phyloP scores from a whole-genome alignment of 257 asterid species.

The Solanum chilense region DNA sequence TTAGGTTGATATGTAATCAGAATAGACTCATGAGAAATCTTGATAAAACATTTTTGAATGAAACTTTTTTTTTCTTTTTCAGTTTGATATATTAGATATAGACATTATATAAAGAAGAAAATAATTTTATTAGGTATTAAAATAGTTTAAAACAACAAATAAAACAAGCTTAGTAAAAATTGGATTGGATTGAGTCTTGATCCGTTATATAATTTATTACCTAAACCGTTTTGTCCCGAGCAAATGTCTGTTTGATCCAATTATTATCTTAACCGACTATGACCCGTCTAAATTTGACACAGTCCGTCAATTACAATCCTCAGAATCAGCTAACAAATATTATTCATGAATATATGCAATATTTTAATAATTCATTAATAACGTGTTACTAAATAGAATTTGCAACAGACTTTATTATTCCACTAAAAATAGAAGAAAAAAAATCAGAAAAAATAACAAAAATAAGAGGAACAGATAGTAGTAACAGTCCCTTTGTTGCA shows the following conservation, averaged over 20 bases:
- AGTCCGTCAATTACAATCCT: accelerated
- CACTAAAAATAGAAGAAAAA: background rate
- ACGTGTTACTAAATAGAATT: background rate
- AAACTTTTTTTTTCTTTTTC: background rate
- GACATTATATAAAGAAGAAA: too few relatives aligned
- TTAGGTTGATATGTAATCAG: background rate
- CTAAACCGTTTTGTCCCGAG: background rate
- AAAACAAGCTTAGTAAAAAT: too few relatives aligned
- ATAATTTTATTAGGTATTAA: too few relatives aligned
- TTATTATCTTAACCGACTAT: too few relatives aligned
- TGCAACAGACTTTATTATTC: background rate
- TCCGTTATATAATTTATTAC: too few relatives aligned
- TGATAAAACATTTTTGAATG: background rate
- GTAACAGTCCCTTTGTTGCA: background rate
- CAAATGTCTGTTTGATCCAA: too few relatives aligned
- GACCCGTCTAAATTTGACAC: background rate
- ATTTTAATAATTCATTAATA: too few relatives aligned
- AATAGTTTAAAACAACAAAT: background rate
- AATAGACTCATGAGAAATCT: background rate
- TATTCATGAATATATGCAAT: background rate
- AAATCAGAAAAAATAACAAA: background rate
- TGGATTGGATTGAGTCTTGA: too few relatives aligned
- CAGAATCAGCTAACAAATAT: background rate
- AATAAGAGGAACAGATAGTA: background rate
- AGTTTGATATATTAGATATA: too few relatives aligned